Base-by-base conservation (phyloP, 2,329 filamentous ascomycete species). In the Sporothrix globosa region DNA sequence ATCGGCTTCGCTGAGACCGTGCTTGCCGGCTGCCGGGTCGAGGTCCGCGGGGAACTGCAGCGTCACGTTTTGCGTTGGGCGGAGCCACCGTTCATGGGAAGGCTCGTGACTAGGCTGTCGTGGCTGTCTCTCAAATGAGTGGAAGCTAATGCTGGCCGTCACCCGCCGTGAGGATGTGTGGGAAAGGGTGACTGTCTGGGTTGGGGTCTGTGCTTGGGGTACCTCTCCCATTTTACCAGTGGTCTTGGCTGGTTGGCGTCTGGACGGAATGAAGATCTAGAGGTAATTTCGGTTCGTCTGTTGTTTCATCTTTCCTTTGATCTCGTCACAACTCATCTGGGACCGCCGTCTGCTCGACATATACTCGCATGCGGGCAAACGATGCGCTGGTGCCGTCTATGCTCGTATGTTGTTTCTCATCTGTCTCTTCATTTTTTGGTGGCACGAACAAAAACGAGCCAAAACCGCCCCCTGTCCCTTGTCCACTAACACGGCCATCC, bases 31-130 rank as follows among this genome's bases (percentile, higher is more conserved):
- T 10, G 73, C 73, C 11, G 72, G 73, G 67, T 75, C 74, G 3
- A 75, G 70, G 30, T 74, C 73, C 19, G 67, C 53, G 19, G 70
- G 69, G 44, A 75, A 74, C 65, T 75, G 74, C 21, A 75, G 66
- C 2, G 72, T 70, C 4, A 74, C 68, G 13, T 75, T 73, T 13
- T 73, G 72, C 1, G 71, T 72, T 2, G 74, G 70, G 6, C 52
- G 70, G 56, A 71, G 58, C 58, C 68, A 65, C 48, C 58, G 67
- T 21, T 17, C 44, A 27, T 3, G 27, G 10, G 24, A 27, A 4
- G 21, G 2, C 4, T 3, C 27, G 27, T 30, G 27, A 4, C 27
- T 4, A 30, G 27, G 2, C 2, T 3, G 27, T 4, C 3, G 27
- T 30, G 27, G 27, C 27, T 17, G 54, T 9, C 11, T 17, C 41